Base-by-base conservation (phyloP, 2,329 filamentous ascomycete species). In the Orbilia oligospora region DNA sequence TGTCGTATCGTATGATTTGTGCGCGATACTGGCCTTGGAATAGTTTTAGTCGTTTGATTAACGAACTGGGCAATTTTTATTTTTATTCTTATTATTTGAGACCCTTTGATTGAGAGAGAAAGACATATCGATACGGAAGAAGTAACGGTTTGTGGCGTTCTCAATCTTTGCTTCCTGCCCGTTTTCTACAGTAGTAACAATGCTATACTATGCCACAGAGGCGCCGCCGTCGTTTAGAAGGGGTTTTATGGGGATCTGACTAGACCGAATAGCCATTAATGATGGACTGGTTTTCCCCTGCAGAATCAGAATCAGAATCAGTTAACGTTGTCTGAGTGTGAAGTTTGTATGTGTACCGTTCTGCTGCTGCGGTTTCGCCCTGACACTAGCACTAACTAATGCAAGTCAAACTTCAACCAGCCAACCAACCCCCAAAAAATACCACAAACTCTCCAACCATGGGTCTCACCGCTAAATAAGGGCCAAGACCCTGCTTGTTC, bases 331-430 rank as follows among this genome's bases (percentile, higher is more conserved):
- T 61, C 22, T 16, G 56, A 61, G 56, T 20, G 56, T 61, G 56
- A 61, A 44, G 1, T 41, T n/a, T 12, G 38, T 41, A 16, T 16
- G 5, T 9, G n/a, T n/a, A n/a, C n/a, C n/a, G 44, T 20, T 46
- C n/a, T 16, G 41, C 41, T 61, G 56, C 56, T 61, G 56, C 56
- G 56, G 56, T 61, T 61, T 61, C 56, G 56, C 36, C 56, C 36
- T 61, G 56, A 61, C 53, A 61, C 56, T n/a, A n/a, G n/a, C n/a
- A n/a, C n/a, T n/a, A n/a, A n/a, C n/a, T 36, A 61, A 61, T 61
- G 56, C 56, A 44, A 44, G 24, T 38, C 46, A n/a, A n/a, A n/a
- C n/a, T n/a, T n/a, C n/a, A n/a, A n/a, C n/a, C n/a, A n/a, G n/a
- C n/a, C n/a, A 38, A 38, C 20, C 18, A 24, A 24, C 10, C 12